These are phyloP conservation scores for Botrytis medusae DNA, from an alignment of 2,329 filamentous ascomycete species.

Conservation along the genomic window DNA sequence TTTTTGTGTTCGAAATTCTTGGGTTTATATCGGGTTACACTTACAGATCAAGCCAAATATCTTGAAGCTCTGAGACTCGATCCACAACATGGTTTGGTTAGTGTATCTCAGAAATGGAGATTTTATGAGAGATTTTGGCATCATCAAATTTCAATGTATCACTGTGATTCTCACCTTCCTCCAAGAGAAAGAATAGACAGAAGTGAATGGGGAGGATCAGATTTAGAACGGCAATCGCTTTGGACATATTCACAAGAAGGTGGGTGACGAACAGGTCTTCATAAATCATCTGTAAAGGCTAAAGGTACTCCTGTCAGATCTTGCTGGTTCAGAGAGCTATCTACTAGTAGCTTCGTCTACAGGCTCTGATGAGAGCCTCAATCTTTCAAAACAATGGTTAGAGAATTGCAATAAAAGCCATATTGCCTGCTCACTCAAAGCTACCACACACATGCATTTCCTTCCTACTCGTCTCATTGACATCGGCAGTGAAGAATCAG, in stretches of 20 bases:
- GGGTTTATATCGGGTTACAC: neutral
- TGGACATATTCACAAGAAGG: neutral
- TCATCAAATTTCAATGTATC: no score
- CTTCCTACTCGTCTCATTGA: neutral
- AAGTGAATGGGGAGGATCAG: no score
- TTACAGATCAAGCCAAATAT: neutral
- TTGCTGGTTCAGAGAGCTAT: neutral
- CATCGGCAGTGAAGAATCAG: neutral
- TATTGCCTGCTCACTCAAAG: neutral
- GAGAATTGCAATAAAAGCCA: neutral
- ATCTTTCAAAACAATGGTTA: neutral
- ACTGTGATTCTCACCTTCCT: no score
- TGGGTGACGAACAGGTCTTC: neutral
- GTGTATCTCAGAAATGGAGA: neutral
- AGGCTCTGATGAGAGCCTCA: neutral
- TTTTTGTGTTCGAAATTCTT: neutral
- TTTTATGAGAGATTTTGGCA: no score
- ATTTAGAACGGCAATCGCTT: no score
- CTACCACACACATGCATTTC: neutral
- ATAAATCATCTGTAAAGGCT: fast-evolving
- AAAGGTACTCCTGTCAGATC: fast-evolving
- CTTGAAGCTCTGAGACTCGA: neutral
- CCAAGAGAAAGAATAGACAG: no score
- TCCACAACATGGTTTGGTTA: neutral
- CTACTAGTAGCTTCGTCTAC: neutral